phyloP scores from a whole-genome alignment of 306 rosid genomes.

The Medicago arabica region DNA sequence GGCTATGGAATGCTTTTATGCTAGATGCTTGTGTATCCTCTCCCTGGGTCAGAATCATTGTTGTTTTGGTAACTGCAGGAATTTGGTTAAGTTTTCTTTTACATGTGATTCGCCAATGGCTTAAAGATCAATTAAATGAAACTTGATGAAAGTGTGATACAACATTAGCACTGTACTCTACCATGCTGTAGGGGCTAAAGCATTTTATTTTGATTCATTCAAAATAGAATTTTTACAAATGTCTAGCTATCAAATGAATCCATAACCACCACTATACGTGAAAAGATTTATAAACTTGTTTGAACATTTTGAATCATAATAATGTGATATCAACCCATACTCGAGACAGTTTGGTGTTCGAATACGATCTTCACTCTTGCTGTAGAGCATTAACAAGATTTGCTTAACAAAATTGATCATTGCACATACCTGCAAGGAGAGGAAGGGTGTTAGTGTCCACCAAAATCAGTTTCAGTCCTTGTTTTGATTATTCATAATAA shows the following conservation, averaged over 20 bases:
- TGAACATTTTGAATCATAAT: background rate
- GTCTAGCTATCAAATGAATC: conserved; percentile 1
- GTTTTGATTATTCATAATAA: background rate
- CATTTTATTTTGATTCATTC: background rate
- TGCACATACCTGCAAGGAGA: conserved; percentile 32
- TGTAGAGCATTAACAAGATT: conserved; percentile 1
- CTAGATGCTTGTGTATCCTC: conserved; percentile 50
- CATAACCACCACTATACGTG: background rate
- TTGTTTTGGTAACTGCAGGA: conserved; percentile 49
- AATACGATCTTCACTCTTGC: background rate
- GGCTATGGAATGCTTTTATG: conserved; percentile 62
- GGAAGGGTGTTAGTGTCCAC: conserved; percentile 9
- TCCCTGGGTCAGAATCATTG: conserved; percentile 50
- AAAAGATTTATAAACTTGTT: background rate
- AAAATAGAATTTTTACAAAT: background rate
- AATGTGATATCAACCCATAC: conserved; percentile 11
- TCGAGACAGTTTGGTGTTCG: background rate
- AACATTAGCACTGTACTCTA: background rate
- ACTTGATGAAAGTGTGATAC: conserved; percentile 4
- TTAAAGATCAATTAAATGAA: conserved; percentile 41
- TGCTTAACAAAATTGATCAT: conserved; percentile 29
- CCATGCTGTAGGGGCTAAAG: background rate
- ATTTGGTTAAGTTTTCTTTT: conserved; percentile 50
- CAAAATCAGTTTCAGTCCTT: conserved; percentile 23
- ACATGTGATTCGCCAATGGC: conserved; percentile 49